Conservation (phyloP, 371 early-diverging fungal species). For the Funneliformis caledonium region DNA sequence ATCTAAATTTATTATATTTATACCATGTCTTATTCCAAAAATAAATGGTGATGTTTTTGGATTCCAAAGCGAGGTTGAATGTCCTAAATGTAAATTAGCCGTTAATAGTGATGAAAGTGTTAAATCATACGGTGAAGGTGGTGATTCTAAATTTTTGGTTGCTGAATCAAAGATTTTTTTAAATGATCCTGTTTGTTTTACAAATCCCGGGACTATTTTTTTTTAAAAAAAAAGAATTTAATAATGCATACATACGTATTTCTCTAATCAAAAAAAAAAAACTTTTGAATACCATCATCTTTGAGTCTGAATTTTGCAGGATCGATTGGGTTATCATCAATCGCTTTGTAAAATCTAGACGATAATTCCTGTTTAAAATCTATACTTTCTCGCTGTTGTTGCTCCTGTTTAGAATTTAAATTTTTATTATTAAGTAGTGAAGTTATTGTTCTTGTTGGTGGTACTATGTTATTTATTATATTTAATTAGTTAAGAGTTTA, state of each 20-base stretch:
- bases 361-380: not conserved
- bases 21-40: conserved; percentile 89
- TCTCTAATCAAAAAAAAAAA: not conserved
- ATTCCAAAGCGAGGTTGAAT: conserved; percentile 79
- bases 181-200: conserved; percentile 13
- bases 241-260: not conserved
- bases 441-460: not conserved
- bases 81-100: conserved; percentile 92
- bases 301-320: not conserved
- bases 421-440: not conserved
- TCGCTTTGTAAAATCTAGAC: not conserved
- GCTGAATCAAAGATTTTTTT: not conserved
- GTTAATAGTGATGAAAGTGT: conserved; percentile 79
- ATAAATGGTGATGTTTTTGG: conserved; percentile 85
- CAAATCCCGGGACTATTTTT: conserved; percentile 13
- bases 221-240: not conserved
- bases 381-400: not conserved
- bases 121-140: conserved; percentile 55
- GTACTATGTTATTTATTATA: not conserved
- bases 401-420: not conserved
- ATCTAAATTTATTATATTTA: conserved; percentile 95
- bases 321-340: not conserved
- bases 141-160: conserved; percentile 31
- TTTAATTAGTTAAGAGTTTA: not conserved
- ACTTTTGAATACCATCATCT: not conserved